Percentiles rank a stretch among this genome's conserved stretches.
Evolutionary conservation across 805 yeast species (phyloP).

Genomic region (Starmerella powellii): DNA sequence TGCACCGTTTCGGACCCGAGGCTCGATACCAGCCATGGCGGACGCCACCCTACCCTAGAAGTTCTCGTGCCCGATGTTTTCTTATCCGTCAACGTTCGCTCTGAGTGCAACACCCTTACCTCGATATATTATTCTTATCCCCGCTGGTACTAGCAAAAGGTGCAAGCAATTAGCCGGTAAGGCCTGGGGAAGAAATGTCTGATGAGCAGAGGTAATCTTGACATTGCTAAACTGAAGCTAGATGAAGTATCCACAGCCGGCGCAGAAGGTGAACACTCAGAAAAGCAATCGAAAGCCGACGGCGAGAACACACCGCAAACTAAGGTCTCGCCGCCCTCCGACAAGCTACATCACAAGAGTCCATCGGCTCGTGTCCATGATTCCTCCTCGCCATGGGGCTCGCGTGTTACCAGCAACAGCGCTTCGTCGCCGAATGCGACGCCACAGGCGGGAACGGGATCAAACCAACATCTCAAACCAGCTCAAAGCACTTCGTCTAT

Average conservation of each 20-base stretch:
- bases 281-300: not conserved
- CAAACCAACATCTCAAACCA: conserved; percentile 7
- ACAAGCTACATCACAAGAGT: not conserved
- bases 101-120: too few relatives aligned
- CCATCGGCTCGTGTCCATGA: not conserved
- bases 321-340: not conserved
- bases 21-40: too few relatives aligned
- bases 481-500: conserved; percentile 15
- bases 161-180: not conserved
- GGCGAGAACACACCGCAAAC: not conserved
- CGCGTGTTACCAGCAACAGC: not conserved
- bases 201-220: not conserved
- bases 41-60: not conserved
- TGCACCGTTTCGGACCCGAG: too few relatives aligned
- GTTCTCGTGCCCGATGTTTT: too few relatives aligned
- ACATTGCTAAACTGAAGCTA: not conserved
- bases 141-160: too few relatives aligned
- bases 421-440: conserved; percentile 1
- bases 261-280: not conserved
- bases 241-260: not conserved
- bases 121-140: not conserved
- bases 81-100: too few relatives aligned
- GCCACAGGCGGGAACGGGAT: conserved; percentile 2
- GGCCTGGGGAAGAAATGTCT: not conserved
- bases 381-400: not conserved